Evolutionary conservation across 208 protist genomes (phyloP), one percentile per base, ranked within the genome.

Genomic region (Plasmodiophora brassicae): DNA sequence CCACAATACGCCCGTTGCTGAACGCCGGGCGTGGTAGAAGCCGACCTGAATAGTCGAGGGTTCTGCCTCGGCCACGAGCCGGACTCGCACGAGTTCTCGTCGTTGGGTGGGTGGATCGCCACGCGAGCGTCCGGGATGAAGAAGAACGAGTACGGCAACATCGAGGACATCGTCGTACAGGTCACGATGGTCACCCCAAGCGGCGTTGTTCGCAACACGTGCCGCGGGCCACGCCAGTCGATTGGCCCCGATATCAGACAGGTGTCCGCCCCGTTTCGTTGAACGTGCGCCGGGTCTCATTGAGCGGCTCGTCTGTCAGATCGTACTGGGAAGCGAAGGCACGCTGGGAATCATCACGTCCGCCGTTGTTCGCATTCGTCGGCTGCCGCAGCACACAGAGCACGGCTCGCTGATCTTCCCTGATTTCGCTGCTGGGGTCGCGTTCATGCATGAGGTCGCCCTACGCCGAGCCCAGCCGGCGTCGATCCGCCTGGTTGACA

Each of bases 121-220:
- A 96, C 96, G n/a, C 93, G 96, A 28, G 94, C 95, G 43, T 97
- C 95, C 85, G 96, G 96, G 65, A 95, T 96, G 86, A 96, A 97
- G 93, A 97, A 95, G 86, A 90, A 90, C 25, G 53, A 50, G 39
- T 54, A 90, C 71, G 86, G 86, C 85, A 90, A 90, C 84, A 90
- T 90, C 39, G 88, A 90, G 50, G 88, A 90, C 88, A 87, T 90
- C n/a, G 45, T 90, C 1, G 71, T 90, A 95, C 96, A 88, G 95
- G 89, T 98, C 78, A 96, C 95, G 88, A 93, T 97, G 87, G 96
- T 92, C 45, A 97, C 96, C 22, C 95, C 96, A 8, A 95, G 92
- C 0, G 96, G 96, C 36, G 94, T 96, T 20, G 5, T 78, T 38
- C 10, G 20, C 32, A 32, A 78, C 20, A 14, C 20, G 32, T 5